These are phyloP conservation scores for Trichoderma polysporum DNA, from an alignment of 2,329 filamentous ascomycete species.

Conservation along the genomic window DNA sequence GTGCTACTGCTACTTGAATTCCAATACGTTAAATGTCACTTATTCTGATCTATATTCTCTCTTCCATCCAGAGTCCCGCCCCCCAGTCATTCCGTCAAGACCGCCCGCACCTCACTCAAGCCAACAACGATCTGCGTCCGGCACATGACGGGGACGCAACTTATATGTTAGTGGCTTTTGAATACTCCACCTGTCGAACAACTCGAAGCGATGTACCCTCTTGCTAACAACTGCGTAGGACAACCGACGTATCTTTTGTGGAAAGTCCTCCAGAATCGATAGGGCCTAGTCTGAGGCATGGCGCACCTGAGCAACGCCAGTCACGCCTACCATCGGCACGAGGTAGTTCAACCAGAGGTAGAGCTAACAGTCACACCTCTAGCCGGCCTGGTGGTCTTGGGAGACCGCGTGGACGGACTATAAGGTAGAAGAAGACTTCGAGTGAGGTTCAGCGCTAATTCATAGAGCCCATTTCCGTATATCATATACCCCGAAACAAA, in stretches of 20 bases:
- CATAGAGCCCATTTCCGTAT: neutral
- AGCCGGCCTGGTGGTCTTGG: constrained; percentile 48
- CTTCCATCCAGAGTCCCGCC: constrained; percentile 65
- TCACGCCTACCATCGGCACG: constrained; percentile 51
- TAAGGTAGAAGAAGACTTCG: constrained; percentile 38
- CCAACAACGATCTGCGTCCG: constrained; percentile 27
- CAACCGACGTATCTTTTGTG: constrained; percentile 87
- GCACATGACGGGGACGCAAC: constrained; percentile 69
- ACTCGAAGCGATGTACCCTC: neutral
- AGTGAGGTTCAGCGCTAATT: neutral
- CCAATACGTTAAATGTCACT: neutral
- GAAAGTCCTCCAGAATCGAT: constrained; percentile 70
- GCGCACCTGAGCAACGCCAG: constrained; percentile 43
- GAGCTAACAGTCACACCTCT: constrained; percentile 31
- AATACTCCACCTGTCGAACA: neutral
- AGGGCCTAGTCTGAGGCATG: constrained; percentile 49
- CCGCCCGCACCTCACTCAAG: constrained; percentile 53
- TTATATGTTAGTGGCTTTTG: constrained; percentile 65
- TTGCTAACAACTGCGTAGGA: constrained; percentile 51
- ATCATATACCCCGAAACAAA: neutral
- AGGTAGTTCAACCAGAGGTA: constrained; percentile 37
- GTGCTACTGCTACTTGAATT: constrained; percentile 42
- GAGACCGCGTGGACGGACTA: constrained; percentile 46
- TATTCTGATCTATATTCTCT: neutral
- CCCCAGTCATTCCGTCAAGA: constrained; percentile 76